A percentile compares a stretch with the other conserved stretches of the same genome.
These are phyloP conservation scores for Pseudopithomyces maydicus DNA, from an alignment of 2,329 filamentous ascomycete species.

Conservation along the genomic window DNA sequence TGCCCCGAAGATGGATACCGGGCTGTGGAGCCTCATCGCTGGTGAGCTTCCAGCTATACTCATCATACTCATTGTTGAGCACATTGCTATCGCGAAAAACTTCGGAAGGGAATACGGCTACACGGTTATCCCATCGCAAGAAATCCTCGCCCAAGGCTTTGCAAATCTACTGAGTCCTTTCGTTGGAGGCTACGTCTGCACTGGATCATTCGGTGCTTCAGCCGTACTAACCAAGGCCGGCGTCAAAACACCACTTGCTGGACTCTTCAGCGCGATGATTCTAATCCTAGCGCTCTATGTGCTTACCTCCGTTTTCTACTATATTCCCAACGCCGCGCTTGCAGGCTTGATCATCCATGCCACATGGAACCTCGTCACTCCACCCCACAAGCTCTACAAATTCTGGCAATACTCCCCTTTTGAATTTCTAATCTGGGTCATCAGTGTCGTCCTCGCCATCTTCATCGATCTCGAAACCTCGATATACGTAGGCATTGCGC, in stretches of 20 bases:
- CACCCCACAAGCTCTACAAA: slow-evolving; percentile 85
- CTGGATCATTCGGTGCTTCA: slow-evolving; percentile 90
- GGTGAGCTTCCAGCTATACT: slow-evolving; percentile 78
- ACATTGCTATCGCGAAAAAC: slow-evolving; percentile 93
- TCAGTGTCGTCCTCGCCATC: slow-evolving; percentile 83
- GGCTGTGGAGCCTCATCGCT: slow-evolving; percentile 70
- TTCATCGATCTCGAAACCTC: slow-evolving; percentile 86
- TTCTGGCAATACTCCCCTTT: slow-evolving; percentile 91
- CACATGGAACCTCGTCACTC: slow-evolving; percentile 85
- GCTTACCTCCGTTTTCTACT: slow-evolving; percentile 84
- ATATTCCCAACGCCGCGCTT: slow-evolving; percentile 80
- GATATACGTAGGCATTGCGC: slow-evolving; percentile 80
- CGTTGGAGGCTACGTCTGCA: slow-evolving; percentile 84
- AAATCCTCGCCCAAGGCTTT: slow-evolving; percentile 89
- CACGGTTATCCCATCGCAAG: slow-evolving; percentile 88
- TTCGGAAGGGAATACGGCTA: slow-evolving; percentile 94
- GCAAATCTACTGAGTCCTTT: slow-evolving; percentile 88
- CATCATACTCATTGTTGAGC: slow-evolving; percentile 90
- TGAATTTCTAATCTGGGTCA: slow-evolving; percentile 87
- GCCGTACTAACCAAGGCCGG: slow-evolving; percentile 95
- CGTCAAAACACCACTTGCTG: slow-evolving; percentile 84
- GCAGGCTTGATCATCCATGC: slow-evolving; percentile 92
- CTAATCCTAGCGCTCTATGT: slow-evolving; percentile 88
- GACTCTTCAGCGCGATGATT: slow-evolving; percentile 80
- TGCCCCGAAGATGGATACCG: slow-evolving; percentile 67